These are phyloP conservation scores for Houttuynia cordata DNA, from an alignment of 164 flowering plant genomes.

Conservation along the genomic window DNA sequence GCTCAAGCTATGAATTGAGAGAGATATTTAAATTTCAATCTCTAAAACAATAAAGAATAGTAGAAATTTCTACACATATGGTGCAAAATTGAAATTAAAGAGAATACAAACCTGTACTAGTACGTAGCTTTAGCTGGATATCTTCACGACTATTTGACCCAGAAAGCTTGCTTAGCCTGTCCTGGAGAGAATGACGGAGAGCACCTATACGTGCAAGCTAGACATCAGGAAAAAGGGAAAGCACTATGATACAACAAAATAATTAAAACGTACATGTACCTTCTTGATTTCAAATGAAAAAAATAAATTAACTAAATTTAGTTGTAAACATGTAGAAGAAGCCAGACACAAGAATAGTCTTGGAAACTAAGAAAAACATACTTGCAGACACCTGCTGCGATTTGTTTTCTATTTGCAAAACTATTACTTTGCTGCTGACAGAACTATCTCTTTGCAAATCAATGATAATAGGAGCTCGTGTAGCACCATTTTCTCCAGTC, in stretches of 20 bases:
- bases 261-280: no score
- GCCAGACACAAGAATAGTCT: neutral
- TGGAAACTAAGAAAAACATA: conserved; percentile 23
- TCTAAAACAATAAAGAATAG: no score
- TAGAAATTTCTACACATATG: neutral
- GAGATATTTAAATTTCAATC: neutral
- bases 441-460: conserved; percentile 64
- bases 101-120: conserved; percentile 70
- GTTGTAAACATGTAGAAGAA: neutral
- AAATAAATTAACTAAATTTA: no score
- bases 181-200: conserved; percentile 92
- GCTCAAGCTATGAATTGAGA: neutral
- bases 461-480: conserved; percentile 86
- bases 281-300: no score
- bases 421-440: conserved; percentile 62
- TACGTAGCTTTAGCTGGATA: conserved; percentile 78
- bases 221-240: neutral
- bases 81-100: neutral
- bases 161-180: conserved; percentile 74
- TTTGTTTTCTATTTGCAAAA: conserved; percentile 85
- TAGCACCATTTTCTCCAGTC: conserved; percentile 99
- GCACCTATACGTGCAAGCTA: conserved; percentile 40
- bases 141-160: conserved; percentile 72
- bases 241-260: neutral
- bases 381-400: conserved; percentile 95